A percentile compares a stretch with the other conserved stretches of the same genome.
phyloP scores from a whole-genome alignment of 108 stramenopile genomes.

The Cyclostephanos tholiformis region DNA sequence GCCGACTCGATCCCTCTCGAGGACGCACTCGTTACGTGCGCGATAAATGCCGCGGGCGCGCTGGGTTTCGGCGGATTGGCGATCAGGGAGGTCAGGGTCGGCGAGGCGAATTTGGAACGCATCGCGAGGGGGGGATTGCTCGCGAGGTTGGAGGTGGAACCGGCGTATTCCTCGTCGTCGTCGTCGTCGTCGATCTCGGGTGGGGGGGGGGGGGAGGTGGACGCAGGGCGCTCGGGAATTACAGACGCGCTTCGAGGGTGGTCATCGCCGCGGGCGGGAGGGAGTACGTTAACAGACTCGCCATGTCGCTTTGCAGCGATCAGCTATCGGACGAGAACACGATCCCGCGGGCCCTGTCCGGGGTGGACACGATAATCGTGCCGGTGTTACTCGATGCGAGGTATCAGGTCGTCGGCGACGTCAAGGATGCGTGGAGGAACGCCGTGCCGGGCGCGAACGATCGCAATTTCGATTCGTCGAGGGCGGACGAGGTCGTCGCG shows the following conservation, averaged over 20 bases:
- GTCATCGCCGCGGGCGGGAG: constrained; percentile 73
- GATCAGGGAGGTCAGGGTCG: constrained; percentile 63
- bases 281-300: constrained; percentile 70
- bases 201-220: background rate
- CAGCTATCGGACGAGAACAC: constrained; percentile 75
- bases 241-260: constrained; percentile 69
- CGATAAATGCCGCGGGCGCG: constrained; percentile 71
- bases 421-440: constrained; percentile 47
- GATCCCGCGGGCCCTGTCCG: constrained; percentile 56
- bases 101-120: constrained; percentile 71
- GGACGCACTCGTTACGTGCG: constrained; percentile 60
- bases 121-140: constrained; percentile 75
- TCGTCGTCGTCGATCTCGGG: no score
- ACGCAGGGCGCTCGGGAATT: constrained; percentile 54
- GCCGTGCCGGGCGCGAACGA: constrained; percentile 48
- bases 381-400: constrained; percentile 67
- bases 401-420: constrained; percentile 55
- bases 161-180: no score
- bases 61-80: constrained; percentile 63
- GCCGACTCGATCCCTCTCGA: constrained; percentile 63
- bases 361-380: constrained; percentile 69
- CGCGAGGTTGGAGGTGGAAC: constrained; percentile 67
- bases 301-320: constrained; percentile 70
- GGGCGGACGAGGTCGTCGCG: constrained; percentile 66
- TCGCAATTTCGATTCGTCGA: constrained; percentile 65